Evolutionary conservation across 257 asterid species (phyloP), one percentile per base, ranked within the genome.

Genomic region (Jaltomata sinuosa): DNA sequence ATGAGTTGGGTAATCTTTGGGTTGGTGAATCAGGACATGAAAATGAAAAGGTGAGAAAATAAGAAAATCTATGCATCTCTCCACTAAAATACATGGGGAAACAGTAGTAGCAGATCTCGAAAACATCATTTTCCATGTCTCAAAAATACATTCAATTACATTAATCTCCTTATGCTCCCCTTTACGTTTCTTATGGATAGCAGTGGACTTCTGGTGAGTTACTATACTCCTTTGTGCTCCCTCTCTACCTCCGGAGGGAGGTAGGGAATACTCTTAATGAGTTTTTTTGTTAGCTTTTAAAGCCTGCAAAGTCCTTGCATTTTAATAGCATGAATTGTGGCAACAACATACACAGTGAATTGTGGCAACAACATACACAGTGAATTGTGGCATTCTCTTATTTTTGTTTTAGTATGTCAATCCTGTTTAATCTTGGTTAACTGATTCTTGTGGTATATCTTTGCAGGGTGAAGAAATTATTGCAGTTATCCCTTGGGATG

Each of bases 11-110:
- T 31, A 91, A 91, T 65, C 97, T 97, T 72, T 97, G 97, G 97
- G 98, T 97, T 89, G 99, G 98, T 77, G 99, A 97, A 90, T 95
- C 98, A 64, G 99, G 99, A 81, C 97, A 97, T 57, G 98, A 95
- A 88, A 97, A 97, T 87, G 99, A 95, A 89, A 95, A 95, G 97
- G 99, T 94, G 84, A 55, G 90, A 45, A 31, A 59, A 72, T 40
- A 45, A 71, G 22, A 25, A 54, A 42, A 59, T 42, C 29, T 80
- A 52, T 8, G 45, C 45, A 74, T 45, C 22, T 42, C 36, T 25
- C 81, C 62, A 77, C 45, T 77, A 8, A 27, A 47, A 25, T 49
- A 47, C 45, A 49, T 18, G 62, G 62, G 18, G 18, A 29, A 77
- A 49, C 82, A 77, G 6, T 27, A 31, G 45, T 49, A 29, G 45